phyloP scores from a whole-genome alignment of 1,284 basidiomycete genomes.

The Phaffia rhodozyma region DNA sequence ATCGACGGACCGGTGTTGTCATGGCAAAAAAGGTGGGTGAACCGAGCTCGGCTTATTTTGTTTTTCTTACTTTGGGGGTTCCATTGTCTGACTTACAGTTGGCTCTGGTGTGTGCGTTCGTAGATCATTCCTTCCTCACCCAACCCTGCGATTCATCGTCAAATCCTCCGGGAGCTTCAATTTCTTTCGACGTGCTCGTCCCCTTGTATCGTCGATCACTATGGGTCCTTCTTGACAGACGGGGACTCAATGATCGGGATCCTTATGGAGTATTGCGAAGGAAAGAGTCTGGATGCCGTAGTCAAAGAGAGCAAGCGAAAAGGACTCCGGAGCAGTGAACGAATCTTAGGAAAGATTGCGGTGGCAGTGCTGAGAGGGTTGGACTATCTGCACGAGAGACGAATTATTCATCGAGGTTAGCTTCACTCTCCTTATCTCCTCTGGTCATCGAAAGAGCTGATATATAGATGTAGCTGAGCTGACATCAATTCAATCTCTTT shows the following conservation, averaged over 20 bases:
- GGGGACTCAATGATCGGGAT: conserved; percentile 89
- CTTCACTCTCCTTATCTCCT: not conserved
- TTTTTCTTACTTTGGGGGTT: not conserved
- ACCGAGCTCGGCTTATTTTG: not conserved
- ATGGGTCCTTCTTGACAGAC: conserved; percentile 88
- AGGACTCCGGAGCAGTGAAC: conserved; percentile 74
- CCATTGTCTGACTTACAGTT: not conserved
- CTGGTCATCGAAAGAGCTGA: not conserved
- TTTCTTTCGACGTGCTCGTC: conserved; percentile 79
- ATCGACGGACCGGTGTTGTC: conserved; percentile 59
- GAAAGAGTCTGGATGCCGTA: conserved; percentile 66
- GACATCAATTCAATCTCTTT: not conserved
- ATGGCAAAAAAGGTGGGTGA: conserved; percentile 71
- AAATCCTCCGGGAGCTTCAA: conserved; percentile 81
- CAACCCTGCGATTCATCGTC: conserved; percentile 70
- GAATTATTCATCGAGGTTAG: conserved; percentile 72
- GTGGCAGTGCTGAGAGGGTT: conserved; percentile 74
- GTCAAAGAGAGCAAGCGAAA: conserved; percentile 66
- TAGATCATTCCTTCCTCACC: conserved; percentile 85
- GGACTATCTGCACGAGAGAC: conserved; percentile 76
- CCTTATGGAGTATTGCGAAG: conserved; percentile 89
- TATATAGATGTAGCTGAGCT: not conserved
- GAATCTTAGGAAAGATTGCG: conserved; percentile 80
- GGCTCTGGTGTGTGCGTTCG: not conserved
- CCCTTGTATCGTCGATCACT: conserved; percentile 80